Evolutionary conservation across 768 basidiomycete species (phyloP).

Genomic region (Auriscalpium microsporum): DNA sequence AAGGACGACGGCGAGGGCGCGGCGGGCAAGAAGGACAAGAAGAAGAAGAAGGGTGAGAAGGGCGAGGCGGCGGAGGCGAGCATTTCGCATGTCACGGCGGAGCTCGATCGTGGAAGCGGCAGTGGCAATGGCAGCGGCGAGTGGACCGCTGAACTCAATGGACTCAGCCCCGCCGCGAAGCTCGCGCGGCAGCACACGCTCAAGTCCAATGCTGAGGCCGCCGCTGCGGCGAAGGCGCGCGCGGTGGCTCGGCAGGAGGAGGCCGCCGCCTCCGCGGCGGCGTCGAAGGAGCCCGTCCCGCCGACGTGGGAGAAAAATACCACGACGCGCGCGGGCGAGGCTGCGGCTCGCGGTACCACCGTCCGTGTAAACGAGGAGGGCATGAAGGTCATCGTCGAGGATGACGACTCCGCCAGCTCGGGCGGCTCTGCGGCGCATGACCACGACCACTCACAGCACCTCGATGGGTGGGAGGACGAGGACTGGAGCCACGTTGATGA

Average conservation of each 20-base stretch:
- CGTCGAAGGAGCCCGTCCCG: conserved; percentile 30
- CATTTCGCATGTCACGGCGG: conserved; percentile 77
- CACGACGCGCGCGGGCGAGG: conserved; percentile 44
- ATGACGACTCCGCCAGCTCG: conserved; percentile 48
- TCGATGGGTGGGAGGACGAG: conserved; percentile 71
- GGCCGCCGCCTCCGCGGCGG: conserved; percentile 22
- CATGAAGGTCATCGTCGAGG: conserved; percentile 54
- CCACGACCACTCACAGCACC: conserved; percentile 27
- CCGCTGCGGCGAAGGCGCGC: conserved; percentile 53
- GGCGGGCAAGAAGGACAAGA: conserved; percentile 37
- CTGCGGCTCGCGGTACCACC: conserved; percentile 32
- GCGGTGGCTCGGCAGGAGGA: conserved; percentile 44
- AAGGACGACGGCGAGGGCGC: conserved; percentile 32
- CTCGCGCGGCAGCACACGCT: conserved; percentile 88
- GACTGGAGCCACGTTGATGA: conserved; percentile 65
- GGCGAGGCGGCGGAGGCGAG: conserved; percentile 57
- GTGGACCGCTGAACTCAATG: conserved; percentile 48
- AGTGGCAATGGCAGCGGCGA: conserved; percentile 70
- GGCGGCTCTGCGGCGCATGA: conserved; percentile 29
- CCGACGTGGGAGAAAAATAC: conserved; percentile 83
- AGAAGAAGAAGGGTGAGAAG: conserved; percentile 50
- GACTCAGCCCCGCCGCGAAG: conserved; percentile 84
- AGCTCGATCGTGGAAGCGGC: conserved; percentile 75
- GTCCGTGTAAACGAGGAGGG: conserved; percentile 57
- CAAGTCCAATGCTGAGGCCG: conserved; percentile 76